Percentiles rank a stretch among this genome's conserved stretches.
These are phyloP conservation scores for Sphagnum magellanicum DNA, from an alignment of 228 moss, liverwort and hornwort species.

Conservation along the genomic window DNA sequence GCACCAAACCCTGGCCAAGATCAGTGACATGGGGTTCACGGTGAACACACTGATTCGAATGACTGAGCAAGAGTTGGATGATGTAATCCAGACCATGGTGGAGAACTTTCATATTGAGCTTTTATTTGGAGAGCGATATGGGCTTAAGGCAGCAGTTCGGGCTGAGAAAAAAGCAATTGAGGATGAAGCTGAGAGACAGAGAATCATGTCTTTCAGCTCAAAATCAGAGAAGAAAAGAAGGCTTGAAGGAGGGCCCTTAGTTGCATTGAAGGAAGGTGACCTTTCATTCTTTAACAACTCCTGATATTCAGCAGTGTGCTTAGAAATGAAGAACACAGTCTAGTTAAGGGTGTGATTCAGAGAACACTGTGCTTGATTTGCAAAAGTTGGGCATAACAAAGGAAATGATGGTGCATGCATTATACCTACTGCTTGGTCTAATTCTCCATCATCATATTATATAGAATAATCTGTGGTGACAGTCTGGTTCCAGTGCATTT, in stretches of 20 bases:
- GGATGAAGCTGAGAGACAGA: slow-evolving; percentile 45
- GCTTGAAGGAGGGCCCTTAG: slow-evolving; percentile 30
- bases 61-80: slow-evolving; percentile 18
- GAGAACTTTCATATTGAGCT: slow-evolving; percentile 16
- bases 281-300: neutral
- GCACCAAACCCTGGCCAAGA: slow-evolving; percentile 11
- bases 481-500: neutral
- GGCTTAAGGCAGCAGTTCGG: slow-evolving; percentile 60
- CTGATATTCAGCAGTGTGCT: neutral
- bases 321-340: neutral
- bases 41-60: slow-evolving; percentile 16
- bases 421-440: neutral
- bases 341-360: neutral
- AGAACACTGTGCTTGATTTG: neutral
- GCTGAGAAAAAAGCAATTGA: slow-evolving; percentile 54
- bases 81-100: slow-evolving; percentile 13
- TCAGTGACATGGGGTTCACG: slow-evolving; percentile 20
- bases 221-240: slow-evolving; percentile 48
- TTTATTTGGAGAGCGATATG: slow-evolving; percentile 45
- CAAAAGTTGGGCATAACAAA: slow-evolving; percentile 1
- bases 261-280: slow-evolving; percentile 44
- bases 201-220: slow-evolving; percentile 31
- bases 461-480: neutral
- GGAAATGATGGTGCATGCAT: neutral
- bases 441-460: neutral